phyloP scores from a whole-genome alignment of 257 asterid genomes.

The Anisodus acutangulus region DNA sequence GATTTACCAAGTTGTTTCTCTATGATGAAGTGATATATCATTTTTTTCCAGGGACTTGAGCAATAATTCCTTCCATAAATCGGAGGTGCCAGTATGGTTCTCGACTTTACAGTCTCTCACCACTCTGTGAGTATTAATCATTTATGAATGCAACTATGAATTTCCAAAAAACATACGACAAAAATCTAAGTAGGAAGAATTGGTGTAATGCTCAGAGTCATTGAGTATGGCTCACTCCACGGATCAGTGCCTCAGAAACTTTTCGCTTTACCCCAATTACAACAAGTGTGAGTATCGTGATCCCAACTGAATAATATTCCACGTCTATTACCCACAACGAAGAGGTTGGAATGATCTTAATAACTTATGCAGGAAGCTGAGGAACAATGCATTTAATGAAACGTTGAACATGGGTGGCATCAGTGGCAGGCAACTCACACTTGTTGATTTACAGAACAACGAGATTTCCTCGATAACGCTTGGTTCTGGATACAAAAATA shows the following conservation, averaged over 20 bases:
- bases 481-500: conserved; percentile 79
- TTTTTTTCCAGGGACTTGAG: conserved; percentile 75
- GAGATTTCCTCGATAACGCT: conserved; percentile 74
- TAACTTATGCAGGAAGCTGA: conserved; percentile 67
- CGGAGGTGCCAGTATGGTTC: conserved; percentile 81
- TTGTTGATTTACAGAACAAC: conserved; percentile 79
- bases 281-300: conserved; percentile 79
- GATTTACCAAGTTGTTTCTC: background rate
- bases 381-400: conserved; percentile 72
- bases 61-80: conserved; percentile 73
- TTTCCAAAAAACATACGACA: conserved; percentile 22
- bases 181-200: conserved; percentile 32
- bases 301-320: background rate
- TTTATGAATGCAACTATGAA: background rate
- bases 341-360: conserved; percentile 15
- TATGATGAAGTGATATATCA: background rate
- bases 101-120: conserved; percentile 70
- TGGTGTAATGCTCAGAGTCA: conserved; percentile 58
- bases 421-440: conserved; percentile 67
- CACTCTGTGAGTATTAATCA: conserved; percentile 66
- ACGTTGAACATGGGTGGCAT: conserved; percentile 76
- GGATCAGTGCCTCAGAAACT: conserved; percentile 73
- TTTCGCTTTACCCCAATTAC: conserved; percentile 77
- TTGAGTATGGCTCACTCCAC: conserved; percentile 77
- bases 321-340: background rate